Evolutionary conservation across 306 rosid genomes (phyloP).

Genomic region (Prunus campanulata): DNA sequence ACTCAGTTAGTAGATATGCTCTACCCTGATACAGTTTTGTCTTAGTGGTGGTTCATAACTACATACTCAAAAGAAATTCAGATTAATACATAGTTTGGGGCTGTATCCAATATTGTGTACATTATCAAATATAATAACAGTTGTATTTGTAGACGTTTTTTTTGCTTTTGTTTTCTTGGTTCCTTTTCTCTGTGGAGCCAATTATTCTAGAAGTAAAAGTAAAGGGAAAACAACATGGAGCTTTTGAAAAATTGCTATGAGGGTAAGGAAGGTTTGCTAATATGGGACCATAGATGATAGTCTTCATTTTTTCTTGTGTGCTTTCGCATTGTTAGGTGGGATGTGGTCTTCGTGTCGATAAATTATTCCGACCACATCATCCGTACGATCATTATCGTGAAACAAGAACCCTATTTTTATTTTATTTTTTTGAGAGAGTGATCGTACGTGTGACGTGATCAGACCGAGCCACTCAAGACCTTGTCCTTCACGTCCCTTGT

Average conservation of each 20-base stretch:
- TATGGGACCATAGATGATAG: neutral
- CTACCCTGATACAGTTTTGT: neutral
- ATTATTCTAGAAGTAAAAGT: neutral
- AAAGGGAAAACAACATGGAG: neutral
- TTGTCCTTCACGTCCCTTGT: neutral
- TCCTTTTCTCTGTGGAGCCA: neutral
- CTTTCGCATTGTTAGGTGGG: conserved; percentile 6
- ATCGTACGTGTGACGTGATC: no score
- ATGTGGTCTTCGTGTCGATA: neutral
- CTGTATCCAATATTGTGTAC: neutral
- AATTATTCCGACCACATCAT: no score
- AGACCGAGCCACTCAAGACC: no score
- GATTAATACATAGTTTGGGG: neutral
- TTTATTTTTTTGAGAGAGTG: no score
- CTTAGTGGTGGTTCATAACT: neutral
- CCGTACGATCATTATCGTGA: no score
- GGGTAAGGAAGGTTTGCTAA: conserved; percentile 1
- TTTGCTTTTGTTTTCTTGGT: neutral
- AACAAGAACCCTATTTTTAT: no score
- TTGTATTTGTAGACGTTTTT: neutral
- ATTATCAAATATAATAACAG: conserved; percentile 2
- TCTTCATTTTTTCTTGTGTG: neutral
- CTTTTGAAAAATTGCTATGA: neutral
- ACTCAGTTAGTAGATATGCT: neutral
- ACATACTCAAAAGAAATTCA: neutral